Conservation (phyloP, 2,329 filamentous ascomycete genomes). For the Pseudogymnoascus sp. region DNA sequence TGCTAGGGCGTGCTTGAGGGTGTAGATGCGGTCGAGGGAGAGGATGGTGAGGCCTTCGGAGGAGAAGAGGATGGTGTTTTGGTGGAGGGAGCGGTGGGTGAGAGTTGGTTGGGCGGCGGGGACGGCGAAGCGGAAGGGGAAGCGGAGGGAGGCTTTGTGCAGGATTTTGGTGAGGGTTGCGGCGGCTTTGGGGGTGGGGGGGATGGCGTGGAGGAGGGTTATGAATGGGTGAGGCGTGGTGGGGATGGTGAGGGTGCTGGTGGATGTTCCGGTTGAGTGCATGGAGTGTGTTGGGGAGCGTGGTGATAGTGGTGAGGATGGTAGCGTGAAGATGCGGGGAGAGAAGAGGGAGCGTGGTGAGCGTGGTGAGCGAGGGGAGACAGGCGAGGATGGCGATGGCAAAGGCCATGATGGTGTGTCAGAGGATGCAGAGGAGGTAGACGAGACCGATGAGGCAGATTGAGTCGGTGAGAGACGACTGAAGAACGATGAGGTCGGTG, state of each 20-base stretch:
- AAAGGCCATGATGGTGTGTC: neutral
- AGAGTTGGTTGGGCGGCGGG: slow-evolving; percentile 40
- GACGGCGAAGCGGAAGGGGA: slow-evolving; percentile 34
- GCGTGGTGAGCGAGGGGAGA: neutral
- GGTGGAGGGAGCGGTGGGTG: slow-evolving; percentile 45
- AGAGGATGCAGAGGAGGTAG: neutral
- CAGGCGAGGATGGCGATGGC: neutral
- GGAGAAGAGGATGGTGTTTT: slow-evolving; percentile 54
- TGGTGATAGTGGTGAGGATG: neutral
- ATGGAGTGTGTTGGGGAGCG: neutral
- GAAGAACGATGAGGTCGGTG: neutral
- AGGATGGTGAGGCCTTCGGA: slow-evolving; percentile 50
- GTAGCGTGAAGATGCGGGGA: slow-evolving; percentile 2
- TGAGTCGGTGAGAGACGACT: neutral
- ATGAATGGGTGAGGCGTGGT: slow-evolving; percentile 13
- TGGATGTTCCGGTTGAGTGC: neutral
- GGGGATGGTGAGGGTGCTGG: slow-evolving; percentile 10
- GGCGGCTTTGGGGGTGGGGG: slow-evolving; percentile 39
- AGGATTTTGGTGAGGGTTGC: slow-evolving; percentile 40
- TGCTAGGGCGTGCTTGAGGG: slow-evolving; percentile 52
- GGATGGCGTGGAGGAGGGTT: slow-evolving; percentile 37
- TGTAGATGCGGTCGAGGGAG: slow-evolving; percentile 54
- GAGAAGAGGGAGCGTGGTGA: neutral
- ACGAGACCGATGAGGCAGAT: neutral
- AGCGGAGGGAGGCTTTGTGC: slow-evolving; percentile 35